Evolutionary conservation across 805 yeast genomes (phyloP).

Genomic region (Starmera pachycereana): DNA sequence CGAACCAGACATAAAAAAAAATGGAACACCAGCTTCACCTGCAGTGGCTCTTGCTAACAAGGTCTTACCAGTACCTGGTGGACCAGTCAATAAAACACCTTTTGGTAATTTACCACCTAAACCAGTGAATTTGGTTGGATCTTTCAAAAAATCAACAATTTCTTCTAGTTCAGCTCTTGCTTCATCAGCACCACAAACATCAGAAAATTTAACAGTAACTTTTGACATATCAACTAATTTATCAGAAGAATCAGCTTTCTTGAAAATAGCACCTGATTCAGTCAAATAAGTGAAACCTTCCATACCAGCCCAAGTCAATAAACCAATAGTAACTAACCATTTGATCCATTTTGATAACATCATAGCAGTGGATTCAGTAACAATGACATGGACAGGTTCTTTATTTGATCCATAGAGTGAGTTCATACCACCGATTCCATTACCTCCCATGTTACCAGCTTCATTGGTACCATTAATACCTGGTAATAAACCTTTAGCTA

Average conservation of each 20-base stretch:
- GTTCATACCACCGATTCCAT: conserved; percentile 22
- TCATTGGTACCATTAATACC: conserved; percentile 8
- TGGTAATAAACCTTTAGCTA: conserved; percentile 22
- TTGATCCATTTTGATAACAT: conserved; percentile 79
- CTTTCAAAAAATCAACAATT: conserved; percentile 93
- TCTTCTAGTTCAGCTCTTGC: conserved; percentile 96
- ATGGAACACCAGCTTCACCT: conserved; percentile 98
- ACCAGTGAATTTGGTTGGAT: conserved; percentile 92
- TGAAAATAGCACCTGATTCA: conserved; percentile 76
- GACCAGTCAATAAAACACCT: conserved; percentile 94
- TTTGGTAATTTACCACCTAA: conserved; percentile 96
- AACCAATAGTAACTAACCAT: conserved; percentile 76
- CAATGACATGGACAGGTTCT: conserved; percentile 91
- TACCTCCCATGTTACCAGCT: conserved; percentile 1
- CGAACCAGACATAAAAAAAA: conserved; percentile 96
- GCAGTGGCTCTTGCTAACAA: conserved; percentile 96
- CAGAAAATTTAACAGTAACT: conserved; percentile 80
- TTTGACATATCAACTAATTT: conserved; percentile 76
- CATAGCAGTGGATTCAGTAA: conserved; percentile 74
- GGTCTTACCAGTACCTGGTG: conserved; percentile 99
- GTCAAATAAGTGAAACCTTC: conserved; percentile 68
- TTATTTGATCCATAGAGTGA: conserved; percentile 44
- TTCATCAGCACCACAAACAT: conserved; percentile 97
- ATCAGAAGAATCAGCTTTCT: conserved; percentile 60
- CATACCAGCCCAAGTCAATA: conserved; percentile 72